phyloP scores from a whole-genome alignment of 768 basidiomycete genomes.

The Suillus occidentalis region DNA sequence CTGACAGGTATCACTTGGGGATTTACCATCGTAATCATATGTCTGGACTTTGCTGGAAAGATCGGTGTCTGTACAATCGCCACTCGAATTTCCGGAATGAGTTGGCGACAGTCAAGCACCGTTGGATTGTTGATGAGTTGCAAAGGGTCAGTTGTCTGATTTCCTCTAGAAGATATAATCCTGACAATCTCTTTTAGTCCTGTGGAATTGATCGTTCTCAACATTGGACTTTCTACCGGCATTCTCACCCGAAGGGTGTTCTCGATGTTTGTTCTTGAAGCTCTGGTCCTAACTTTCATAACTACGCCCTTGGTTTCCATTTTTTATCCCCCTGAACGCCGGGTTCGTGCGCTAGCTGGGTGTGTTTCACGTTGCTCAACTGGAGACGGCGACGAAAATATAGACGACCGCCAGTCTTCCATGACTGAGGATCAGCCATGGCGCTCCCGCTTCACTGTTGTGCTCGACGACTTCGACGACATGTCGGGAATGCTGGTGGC shows the following conservation, averaged over 20 bases:
- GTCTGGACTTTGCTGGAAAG: conserved; percentile 83
- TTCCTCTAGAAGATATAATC: conserved; percentile 14
- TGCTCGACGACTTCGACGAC: conserved; percentile 90
- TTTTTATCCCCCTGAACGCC: conserved; percentile 65
- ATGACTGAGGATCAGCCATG: conserved; percentile 9
- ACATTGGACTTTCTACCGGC: conserved; percentile 80
- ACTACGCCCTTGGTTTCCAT: conserved; percentile 75
- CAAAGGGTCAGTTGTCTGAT: conserved; percentile 68
- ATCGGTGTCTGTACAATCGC: conserved; percentile 79
- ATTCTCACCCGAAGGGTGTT: conserved; percentile 82
- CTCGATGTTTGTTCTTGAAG: conserved; percentile 93
- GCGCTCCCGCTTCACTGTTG: conserved; percentile 64
- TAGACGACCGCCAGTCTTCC: background rate
- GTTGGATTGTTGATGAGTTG: conserved; percentile 95
- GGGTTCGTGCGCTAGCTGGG: conserved; percentile 48
- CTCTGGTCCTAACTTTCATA: conserved; percentile 80
- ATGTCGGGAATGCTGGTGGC: conserved; percentile 88
- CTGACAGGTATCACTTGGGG: conserved; percentile 76
- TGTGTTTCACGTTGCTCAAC: conserved; percentile 10
- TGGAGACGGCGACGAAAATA: conserved; percentile 2
- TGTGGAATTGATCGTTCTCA: conserved; percentile 94
- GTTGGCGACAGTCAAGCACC: conserved; percentile 75
- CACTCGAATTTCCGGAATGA: conserved; percentile 70
- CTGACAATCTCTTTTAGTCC: conserved; percentile 44
- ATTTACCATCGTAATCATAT: conserved; percentile 77